Evolutionary conservation across 2,329 filamentous ascomycete species (phyloP).

Genomic region (Fusarium continuum): DNA sequence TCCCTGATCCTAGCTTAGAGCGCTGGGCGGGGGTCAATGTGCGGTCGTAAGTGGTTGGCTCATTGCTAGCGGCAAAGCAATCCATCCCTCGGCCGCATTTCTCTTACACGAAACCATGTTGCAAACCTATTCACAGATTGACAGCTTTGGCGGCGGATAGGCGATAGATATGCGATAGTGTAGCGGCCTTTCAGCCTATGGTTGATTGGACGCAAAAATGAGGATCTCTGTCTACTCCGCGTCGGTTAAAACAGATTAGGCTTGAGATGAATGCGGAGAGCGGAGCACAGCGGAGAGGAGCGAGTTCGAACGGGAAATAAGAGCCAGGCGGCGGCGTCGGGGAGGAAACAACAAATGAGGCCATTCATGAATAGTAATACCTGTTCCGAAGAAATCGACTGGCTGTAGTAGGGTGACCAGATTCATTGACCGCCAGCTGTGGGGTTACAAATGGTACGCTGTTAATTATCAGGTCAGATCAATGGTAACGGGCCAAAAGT

Average conservation of each 20-base stretch:
- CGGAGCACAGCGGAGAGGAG: slow-evolving; percentile 28
- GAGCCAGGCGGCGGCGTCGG: slow-evolving; percentile 1
- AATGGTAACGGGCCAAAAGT: slow-evolving; percentile 19
- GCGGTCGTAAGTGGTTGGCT: slow-evolving; percentile 40
- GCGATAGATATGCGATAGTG: slow-evolving; percentile 40
- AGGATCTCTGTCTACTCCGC: slow-evolving; percentile 19
- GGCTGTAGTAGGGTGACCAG: not conserved
- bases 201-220: slow-evolving; percentile 36
- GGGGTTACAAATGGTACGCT: not conserved
- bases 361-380: slow-evolving; percentile 18
- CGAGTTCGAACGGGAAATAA: slow-evolving; percentile 20
- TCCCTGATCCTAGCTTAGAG: slow-evolving; percentile 24
- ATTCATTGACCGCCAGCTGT: slow-evolving; percentile 21
- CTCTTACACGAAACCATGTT: slow-evolving; percentile 51
- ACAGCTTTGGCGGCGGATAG: slow-evolving; percentile 36
- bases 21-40: slow-evolving; percentile 29
- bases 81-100: slow-evolving; percentile 41
- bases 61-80: slow-evolving; percentile 31
- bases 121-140: slow-evolving; percentile 45
- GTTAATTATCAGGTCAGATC: slow-evolving; percentile 23
- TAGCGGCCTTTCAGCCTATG: slow-evolving; percentile 26
- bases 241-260: slow-evolving; percentile 39
- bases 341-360: slow-evolving; percentile 19
- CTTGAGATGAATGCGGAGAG: slow-evolving; percentile 34
- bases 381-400: slow-evolving; percentile 17